phyloP scores from a whole-genome alignment of 257 asterid genomes.

The Solanum bulbocastanum region DNA sequence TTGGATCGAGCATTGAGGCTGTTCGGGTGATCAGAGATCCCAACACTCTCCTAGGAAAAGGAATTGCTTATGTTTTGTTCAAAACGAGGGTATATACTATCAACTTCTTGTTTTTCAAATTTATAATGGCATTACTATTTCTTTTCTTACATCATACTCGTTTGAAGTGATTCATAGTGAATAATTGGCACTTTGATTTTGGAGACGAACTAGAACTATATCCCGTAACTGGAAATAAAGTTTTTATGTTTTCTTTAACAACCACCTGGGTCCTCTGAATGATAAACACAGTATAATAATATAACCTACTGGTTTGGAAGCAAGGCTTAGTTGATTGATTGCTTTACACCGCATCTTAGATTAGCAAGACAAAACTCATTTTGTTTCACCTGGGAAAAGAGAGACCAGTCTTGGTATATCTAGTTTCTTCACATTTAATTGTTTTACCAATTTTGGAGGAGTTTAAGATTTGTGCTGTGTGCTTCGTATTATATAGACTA shows the following conservation, averaged over 20 bases:
- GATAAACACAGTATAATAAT: neutral
- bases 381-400: neutral
- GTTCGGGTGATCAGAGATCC: slow-evolving; percentile 88
- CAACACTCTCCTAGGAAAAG: slow-evolving; percentile 85
- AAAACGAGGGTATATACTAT: slow-evolving; percentile 67
- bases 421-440: neutral
- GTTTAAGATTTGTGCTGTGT: neutral
- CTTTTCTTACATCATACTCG: neutral
- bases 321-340: neutral
- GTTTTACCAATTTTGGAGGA: neutral
- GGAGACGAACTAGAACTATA: neutral
- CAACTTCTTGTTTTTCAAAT: neutral
- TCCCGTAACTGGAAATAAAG: neutral
- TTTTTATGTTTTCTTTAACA: neutral
- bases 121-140: neutral
- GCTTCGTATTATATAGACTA: neutral
- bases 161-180: neutral
- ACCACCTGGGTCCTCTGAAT: neutral
- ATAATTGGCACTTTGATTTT: neutral
- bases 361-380: neutral
- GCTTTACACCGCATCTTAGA: neutral
- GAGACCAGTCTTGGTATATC: neutral
- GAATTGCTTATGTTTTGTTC: slow-evolving; percentile 84
- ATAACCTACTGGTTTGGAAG: neutral
- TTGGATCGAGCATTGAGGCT: slow-evolving; percentile 74